Percentiles rank a stretch among this genome's conserved stretches.
Evolutionary conservation across 2,329 filamentous ascomycete genomes (phyloP).

Genomic region (Fusarium oxysporum): DNA sequence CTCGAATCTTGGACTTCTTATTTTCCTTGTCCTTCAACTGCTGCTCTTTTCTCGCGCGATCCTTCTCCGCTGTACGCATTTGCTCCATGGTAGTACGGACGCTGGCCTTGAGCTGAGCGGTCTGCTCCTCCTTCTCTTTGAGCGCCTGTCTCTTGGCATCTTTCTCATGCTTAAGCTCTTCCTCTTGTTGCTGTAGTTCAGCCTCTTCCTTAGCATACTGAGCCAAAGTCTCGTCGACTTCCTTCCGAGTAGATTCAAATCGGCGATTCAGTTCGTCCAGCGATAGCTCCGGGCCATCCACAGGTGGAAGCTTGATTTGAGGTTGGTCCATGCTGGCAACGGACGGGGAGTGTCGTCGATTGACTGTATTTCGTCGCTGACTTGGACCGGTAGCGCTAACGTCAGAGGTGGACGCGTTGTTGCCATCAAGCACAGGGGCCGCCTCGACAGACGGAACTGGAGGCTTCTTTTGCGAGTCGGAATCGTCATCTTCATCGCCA

Average conservation of each 20-base stretch:
- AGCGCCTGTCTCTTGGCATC: slow-evolving; percentile 81
- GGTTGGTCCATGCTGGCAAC: slow-evolving; percentile 66
- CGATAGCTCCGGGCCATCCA: slow-evolving; percentile 71
- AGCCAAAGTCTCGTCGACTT: slow-evolving; percentile 82
- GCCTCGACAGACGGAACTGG: slow-evolving; percentile 71
- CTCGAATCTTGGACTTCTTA: slow-evolving; percentile 75
- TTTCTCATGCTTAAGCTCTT: slow-evolving; percentile 79
- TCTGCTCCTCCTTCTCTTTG: slow-evolving; percentile 92
- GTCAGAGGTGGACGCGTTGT: slow-evolving; percentile 73
- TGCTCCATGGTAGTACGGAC: slow-evolving; percentile 83
- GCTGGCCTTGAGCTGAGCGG: slow-evolving; percentile 83
- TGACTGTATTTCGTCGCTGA: slow-evolving; percentile 67
- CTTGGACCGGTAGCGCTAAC: slow-evolving; percentile 58
- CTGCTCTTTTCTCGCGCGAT: slow-evolving; percentile 82
- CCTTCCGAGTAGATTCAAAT: slow-evolving; percentile 82
- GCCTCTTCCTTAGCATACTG: slow-evolving; percentile 78
- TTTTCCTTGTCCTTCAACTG: slow-evolving; percentile 74
- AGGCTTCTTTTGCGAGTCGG: slow-evolving; percentile 60
- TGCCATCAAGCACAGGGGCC: slow-evolving; percentile 69
- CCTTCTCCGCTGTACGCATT: slow-evolving; percentile 83
- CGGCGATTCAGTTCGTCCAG: slow-evolving; percentile 83
- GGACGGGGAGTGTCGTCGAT: slow-evolving; percentile 80
- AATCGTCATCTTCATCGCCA: slow-evolving; percentile 58
- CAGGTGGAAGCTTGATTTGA: slow-evolving; percentile 57
- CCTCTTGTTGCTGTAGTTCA: slow-evolving; percentile 73